Evolutionary conservation across 2,329 filamentous ascomycete genomes (phyloP), one percentile per base, ranked within the genome.

Genomic region (Venturia effusa): DNA sequence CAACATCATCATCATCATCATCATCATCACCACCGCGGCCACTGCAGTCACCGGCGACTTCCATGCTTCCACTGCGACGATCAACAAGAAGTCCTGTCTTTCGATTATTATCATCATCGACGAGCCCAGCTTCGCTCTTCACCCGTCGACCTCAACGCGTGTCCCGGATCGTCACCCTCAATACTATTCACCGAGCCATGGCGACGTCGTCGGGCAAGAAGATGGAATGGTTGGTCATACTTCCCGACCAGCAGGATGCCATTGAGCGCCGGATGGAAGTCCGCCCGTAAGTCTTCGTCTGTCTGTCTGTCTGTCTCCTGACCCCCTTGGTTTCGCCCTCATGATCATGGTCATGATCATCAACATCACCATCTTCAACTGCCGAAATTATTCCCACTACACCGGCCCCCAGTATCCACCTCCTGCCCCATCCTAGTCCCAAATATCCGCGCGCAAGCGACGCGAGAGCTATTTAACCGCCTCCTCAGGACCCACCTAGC

Each of bases 401-500:
- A 4, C 41, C 41, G n/a, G 41, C 13, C 15, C 41, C 15, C 5
- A 22, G 4, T 15, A 19, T 22, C 41, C 13, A 45, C 15, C 41
- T 17, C 15, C 15, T 17, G 41, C 41, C 41, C 34, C 5, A 37
- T 37, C 11, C 37, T n/a, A 45, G 17, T 37, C 34, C 34, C 34
- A 37, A 37, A 11, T n/a, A 37, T 45, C 43, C 4, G 4, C 22
- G 2, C 43, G 6, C 13, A 22, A 45, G 4, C 41, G 6, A 15
- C 41, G 15, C n/a, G 4, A 7, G 7, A 41, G 8, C 60, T 41
- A 32, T n/a, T 22, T 61, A 43, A 37, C 27, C 30, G 4, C 15
- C 37, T 13, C 24, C 24, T 24, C 57, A 76, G 75, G 61, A 68
- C 75, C 64, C 88, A 90, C 70, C 81, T 90, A 17, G 78, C 78